A percentile compares a stretch with the other conserved stretches of the same genome.
These are phyloP conservation scores for Hypoxylon sp. DNA, from an alignment of 2,329 filamentous ascomycete species.

Conservation along the genomic window DNA sequence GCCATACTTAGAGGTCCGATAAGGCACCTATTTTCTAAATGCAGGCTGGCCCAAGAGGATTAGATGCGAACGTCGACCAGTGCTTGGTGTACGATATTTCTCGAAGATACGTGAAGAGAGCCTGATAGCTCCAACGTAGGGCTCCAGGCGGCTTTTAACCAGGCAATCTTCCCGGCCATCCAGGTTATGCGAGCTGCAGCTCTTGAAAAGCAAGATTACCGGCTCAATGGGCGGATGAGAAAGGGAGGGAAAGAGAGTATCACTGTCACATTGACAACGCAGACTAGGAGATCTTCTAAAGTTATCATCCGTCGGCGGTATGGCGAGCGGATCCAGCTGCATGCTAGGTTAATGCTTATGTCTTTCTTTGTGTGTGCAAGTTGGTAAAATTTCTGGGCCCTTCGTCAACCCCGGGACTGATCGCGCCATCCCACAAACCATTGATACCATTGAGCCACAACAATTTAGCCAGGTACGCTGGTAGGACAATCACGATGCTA, in stretches of 20 bases:
- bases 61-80: conserved; percentile 3
- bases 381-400: conserved; percentile 32
- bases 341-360: conserved; percentile 36
- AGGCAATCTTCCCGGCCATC: conserved; percentile 9
- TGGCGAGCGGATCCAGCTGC: conserved; percentile 45
- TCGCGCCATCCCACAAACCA: conserved; percentile 51
- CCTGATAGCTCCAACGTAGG: conserved; percentile 8
- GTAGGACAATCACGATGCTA: conserved; percentile 35
- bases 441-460: conserved; percentile 50
- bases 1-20: conserved; percentile 34
- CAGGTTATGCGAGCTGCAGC: conserved; percentile 14
- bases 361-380: conserved; percentile 42
- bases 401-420: conserved; percentile 41
- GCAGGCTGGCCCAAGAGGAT: conserved; percentile 1
- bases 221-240: conserved; percentile 25
- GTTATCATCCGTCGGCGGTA: conserved; percentile 45
- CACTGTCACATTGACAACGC: conserved; percentile 40
- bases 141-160: conserved; percentile 33
- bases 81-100: conserved; percentile 3
- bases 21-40: conserved; percentile 9
- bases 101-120: conserved; percentile 1
- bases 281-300: conserved; percentile 31
- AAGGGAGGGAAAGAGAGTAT: conserved; percentile 17
- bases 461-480: conserved; percentile 41
- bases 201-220: conserved; percentile 18